A percentile compares a stretch with the other conserved stretches of the same genome.
phyloP scores from a whole-genome alignment of 78 protist species.

The Dictyostelium capitatum region DNA sequence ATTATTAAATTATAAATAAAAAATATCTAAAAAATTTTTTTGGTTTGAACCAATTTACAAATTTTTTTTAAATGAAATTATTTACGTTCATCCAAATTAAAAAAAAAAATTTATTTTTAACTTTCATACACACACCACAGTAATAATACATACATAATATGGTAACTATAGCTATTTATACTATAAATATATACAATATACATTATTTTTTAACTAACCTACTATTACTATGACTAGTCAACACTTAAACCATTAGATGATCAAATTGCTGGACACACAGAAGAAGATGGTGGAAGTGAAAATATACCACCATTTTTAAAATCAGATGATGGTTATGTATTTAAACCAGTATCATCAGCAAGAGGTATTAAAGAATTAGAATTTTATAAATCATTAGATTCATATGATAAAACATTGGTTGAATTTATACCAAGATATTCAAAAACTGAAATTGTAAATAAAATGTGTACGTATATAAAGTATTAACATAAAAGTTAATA shows the following conservation, averaged over 20 bases:
- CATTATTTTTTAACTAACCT: too few relatives aligned
- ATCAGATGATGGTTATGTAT: constrained; percentile 49
- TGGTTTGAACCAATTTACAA: too few relatives aligned
- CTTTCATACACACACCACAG: too few relatives aligned
- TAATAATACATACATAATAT: too few relatives aligned
- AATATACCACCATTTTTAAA: constrained; percentile 56
- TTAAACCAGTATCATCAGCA: constrained; percentile 52
- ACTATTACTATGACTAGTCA: background rate
- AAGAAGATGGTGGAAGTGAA: constrained; percentile 55
- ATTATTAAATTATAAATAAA: background rate
- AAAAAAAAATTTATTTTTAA: too few relatives aligned
- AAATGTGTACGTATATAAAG: constrained; percentile 12
- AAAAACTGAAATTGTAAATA: background rate
- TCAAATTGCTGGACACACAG: constrained; percentile 76
- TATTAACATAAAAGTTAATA: too few relatives aligned
- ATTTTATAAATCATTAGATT: constrained; percentile 13
- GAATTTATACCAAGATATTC: constrained; percentile 22
- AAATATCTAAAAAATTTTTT: too few relatives aligned
- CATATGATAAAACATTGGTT: background rate
- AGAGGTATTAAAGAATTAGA: constrained; percentile 66
- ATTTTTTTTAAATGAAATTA: too few relatives aligned
- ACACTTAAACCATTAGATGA: constrained; percentile 40
- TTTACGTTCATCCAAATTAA: too few relatives aligned
- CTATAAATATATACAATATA: too few relatives aligned
- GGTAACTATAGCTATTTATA: too few relatives aligned